Conservation (phyloP, 257 asterid species). For the Datura wrightii region DNA sequence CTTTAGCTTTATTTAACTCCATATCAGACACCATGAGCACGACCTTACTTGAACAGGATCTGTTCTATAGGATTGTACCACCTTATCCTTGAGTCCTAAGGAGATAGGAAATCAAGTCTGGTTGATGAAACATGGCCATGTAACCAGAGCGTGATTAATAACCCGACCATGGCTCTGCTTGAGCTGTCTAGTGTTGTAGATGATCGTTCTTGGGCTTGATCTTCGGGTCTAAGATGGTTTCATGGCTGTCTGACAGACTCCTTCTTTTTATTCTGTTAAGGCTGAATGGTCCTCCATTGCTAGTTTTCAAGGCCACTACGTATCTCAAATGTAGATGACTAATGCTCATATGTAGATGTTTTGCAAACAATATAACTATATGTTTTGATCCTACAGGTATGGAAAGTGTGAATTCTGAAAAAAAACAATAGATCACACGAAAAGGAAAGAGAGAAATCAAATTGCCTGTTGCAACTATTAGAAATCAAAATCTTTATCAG, state of each 20-base stretch:
- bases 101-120: slow-evolving; percentile 36
- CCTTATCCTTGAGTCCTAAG: slow-evolving; percentile 33
- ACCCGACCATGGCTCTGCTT: neutral
- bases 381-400: neutral
- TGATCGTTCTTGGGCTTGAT: neutral
- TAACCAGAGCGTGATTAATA: neutral
- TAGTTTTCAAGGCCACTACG: no score
- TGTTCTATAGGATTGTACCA: neutral
- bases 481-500: neutral
- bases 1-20: neutral
- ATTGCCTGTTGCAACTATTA: neutral
- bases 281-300: no score
- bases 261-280: neutral
- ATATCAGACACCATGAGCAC: neutral
- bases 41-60: slow-evolving; percentile 33
- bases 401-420: neutral
- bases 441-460: neutral
- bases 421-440: neutral
- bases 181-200: neutral
- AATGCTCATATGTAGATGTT: neutral
- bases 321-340: no score
- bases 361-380: no score
- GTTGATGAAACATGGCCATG: slow-evolving; percentile 30
- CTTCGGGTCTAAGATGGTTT: neutral
- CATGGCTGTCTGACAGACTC: neutral